These are phyloP conservation scores for Xylaria sp. DNA, from an alignment of 495 filamentous ascomycete species.

Conservation along the genomic window DNA sequence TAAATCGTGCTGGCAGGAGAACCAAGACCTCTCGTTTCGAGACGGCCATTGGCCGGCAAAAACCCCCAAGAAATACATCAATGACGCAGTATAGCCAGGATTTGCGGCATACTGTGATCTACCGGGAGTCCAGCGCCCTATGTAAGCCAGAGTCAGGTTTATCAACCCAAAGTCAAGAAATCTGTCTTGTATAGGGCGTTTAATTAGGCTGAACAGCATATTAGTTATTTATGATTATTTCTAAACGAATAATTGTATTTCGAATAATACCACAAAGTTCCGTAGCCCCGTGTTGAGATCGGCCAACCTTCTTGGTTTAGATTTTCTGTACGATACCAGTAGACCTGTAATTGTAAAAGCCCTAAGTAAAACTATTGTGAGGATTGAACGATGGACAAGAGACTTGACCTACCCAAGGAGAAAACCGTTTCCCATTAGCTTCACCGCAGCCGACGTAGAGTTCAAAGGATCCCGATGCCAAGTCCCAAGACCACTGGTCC, in stretches of 20 bases:
- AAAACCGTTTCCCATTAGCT: no score
- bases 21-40: background rate
- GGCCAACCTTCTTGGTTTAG: background rate
- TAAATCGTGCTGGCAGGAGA: background rate
- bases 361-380: no score
- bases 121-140: background rate
- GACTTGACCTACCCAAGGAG: no score
- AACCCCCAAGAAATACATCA: background rate
- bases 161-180: background rate
- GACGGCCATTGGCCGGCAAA: constrained; percentile 6
- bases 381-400: no score
- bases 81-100: background rate
- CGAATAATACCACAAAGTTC: background rate
- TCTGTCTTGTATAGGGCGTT: background rate
- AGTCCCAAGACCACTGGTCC: background rate
- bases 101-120: background rate
- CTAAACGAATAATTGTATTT: no score
- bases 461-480: background rate
- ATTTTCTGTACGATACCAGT: background rate
- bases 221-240: no score
- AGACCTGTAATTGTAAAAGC: no score
- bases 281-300: background rate
- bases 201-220: no score
- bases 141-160: background rate
- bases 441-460: no score